Evolutionary conservation across 1,284 basidiomycete species (phyloP).

Genomic region (Fistulinella cinereoalba): DNA sequence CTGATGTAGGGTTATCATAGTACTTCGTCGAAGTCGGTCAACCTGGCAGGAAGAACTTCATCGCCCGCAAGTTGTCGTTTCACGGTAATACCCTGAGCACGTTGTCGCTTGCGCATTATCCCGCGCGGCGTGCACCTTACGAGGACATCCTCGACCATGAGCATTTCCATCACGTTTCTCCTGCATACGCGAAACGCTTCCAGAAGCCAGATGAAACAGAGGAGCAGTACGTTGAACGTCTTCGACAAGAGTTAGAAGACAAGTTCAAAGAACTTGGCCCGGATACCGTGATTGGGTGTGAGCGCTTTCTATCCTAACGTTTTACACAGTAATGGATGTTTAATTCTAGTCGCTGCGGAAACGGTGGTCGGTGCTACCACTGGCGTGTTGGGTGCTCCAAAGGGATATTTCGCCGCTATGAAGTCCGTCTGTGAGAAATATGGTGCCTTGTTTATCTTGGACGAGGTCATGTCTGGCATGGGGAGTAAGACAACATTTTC

Average conservation of each 20-base stretch:
- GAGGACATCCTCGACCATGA: slow-evolving; percentile 57
- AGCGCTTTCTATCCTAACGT: slow-evolving; percentile 26
- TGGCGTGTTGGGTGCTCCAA: slow-evolving; percentile 71
- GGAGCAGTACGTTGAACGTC: slow-evolving; percentile 71
- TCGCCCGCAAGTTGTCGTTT: slow-evolving; percentile 75
- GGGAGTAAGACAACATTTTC: slow-evolving; percentile 52
- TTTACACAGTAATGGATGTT: slow-evolving; percentile 8
- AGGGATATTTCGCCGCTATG: slow-evolving; percentile 81
- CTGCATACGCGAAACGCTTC: slow-evolving; percentile 82
- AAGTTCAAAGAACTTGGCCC: slow-evolving; percentile 81
- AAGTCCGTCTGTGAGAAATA: slow-evolving; percentile 85
- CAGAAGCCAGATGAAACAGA: slow-evolving; percentile 66
- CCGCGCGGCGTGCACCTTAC: slow-evolving; percentile 64
- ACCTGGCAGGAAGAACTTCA: slow-evolving; percentile 69
- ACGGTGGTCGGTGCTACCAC: slow-evolving; percentile 82
- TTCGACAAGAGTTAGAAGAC: slow-evolving; percentile 76
- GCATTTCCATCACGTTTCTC: slow-evolving; percentile 78
- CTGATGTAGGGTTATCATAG: slow-evolving; percentile 33
- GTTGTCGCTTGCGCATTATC: slow-evolving; percentile 64
- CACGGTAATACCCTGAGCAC: slow-evolving; percentile 82
- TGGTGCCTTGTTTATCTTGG: slow-evolving; percentile 81
- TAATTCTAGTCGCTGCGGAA: slow-evolving; percentile 71
- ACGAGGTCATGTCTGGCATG: slow-evolving; percentile 88
- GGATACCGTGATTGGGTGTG: slow-evolving; percentile 76
- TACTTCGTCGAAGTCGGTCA: slow-evolving; percentile 72